Conservation (phyloP, 345 rosid genomes). For the Heritiera fomes region DNA sequence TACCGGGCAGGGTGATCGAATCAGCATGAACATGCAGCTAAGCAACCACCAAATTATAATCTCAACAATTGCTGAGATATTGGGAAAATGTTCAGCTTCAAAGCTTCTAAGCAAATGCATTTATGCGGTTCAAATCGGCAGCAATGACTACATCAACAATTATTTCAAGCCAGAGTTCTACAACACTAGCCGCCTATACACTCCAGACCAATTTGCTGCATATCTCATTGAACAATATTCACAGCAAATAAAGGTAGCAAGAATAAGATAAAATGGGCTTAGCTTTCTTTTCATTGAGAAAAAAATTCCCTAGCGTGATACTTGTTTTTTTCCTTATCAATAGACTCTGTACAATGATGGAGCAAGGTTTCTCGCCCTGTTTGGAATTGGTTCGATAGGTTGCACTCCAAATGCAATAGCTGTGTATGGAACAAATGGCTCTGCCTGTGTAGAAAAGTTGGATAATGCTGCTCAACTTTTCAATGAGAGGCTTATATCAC, state of each 20-base stretch:
- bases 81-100: no score
- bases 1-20: slow-evolving; percentile 42
- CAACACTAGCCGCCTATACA: slow-evolving; percentile 3
- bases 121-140: no score
- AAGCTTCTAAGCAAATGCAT: no score
- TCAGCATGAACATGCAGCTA: slow-evolving; percentile 43
- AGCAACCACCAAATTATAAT: slow-evolving; percentile 40
- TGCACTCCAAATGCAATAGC: slow-evolving; percentile 37
- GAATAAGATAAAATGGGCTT: neutral
- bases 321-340: neutral
- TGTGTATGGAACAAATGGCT: slow-evolving; percentile 25
- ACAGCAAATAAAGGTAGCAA: neutral
- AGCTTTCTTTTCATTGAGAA: neutral
- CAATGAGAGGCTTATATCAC: no score
- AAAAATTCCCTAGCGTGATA: neutral
- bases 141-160: slow-evolving; percentile 55
- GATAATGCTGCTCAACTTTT: slow-evolving; percentile 26
- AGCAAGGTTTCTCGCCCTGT: slow-evolving; percentile 43
- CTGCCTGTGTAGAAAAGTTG: slow-evolving; percentile 27
- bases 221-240: slow-evolving; percentile 15
- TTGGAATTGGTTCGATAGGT: slow-evolving; percentile 40
- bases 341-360: slow-evolving; percentile 27
- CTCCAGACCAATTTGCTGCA: neutral
- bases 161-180: slow-evolving; percentile 44
- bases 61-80: neutral